phyloP scores from a whole-genome alignment of 2,329 filamentous ascomycete genomes.

The Fonsecaea multimorphosa region DNA sequence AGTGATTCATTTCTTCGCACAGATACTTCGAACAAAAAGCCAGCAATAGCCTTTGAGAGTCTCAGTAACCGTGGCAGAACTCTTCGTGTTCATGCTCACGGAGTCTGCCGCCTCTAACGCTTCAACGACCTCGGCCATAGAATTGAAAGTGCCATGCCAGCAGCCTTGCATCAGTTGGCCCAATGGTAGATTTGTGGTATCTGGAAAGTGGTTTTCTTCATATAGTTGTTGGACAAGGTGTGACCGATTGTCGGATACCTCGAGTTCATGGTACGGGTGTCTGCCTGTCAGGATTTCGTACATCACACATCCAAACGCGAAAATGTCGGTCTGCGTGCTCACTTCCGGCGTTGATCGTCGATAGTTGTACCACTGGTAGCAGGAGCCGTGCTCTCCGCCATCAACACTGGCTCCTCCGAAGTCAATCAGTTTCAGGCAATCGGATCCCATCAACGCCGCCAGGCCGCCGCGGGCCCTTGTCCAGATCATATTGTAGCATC shows the following conservation, averaged over 20 bases:
- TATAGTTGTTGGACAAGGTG: constrained; percentile 22
- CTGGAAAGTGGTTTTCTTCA: constrained; percentile 24
- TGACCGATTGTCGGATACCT: constrained; percentile 17
- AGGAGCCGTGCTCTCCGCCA: constrained; percentile 16
- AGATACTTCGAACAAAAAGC: background rate
- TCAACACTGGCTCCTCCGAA: constrained; percentile 1
- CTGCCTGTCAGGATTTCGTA: constrained; percentile 21
- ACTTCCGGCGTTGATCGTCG: too few species aligned
- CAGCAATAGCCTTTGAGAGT: background rate
- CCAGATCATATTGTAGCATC: constrained; percentile 25
- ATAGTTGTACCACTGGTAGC: constrained; percentile 24
- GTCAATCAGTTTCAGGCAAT: constrained; percentile 24
- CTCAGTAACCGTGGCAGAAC: background rate
- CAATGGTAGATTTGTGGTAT: constrained; percentile 24
- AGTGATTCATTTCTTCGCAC: background rate
- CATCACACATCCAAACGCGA: too few species aligned
- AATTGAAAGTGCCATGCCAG: constrained; percentile 27
- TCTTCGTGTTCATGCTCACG: background rate
- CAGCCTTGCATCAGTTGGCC: constrained; percentile 28
- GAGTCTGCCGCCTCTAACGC: background rate
- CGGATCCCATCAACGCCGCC: constrained; percentile 6
- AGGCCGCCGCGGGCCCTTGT: constrained; percentile 7
- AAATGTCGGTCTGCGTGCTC: too few species aligned
- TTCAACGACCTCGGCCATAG: constrained; percentile 17
- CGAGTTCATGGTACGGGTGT: constrained; percentile 24